Conservation (phyloP, 768 basidiomycete species). For the Mycena leptocephala region DNA sequence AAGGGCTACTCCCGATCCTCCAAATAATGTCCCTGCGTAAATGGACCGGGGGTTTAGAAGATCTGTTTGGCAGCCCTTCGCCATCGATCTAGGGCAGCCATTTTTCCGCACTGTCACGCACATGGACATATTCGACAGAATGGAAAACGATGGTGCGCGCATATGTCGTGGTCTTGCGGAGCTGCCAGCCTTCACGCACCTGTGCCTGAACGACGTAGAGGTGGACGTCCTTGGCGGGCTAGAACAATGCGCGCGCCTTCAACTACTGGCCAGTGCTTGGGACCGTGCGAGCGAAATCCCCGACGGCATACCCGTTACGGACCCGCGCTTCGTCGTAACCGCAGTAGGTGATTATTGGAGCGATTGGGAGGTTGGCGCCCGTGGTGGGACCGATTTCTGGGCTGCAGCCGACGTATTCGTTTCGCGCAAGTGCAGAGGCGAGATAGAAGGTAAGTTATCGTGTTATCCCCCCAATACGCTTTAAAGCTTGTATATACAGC, state of each 20-base stretch:
- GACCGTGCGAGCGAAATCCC: background rate
- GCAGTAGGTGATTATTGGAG: background rate
- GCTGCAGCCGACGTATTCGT: conserved; percentile 15
- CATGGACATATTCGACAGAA: background rate
- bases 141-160: background rate
- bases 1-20: background rate
- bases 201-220: background rate
- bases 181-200: conserved; percentile 13
- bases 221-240: background rate
- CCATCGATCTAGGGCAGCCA: background rate
- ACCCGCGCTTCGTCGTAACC: conserved; percentile 7
- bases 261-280: too few relatives aligned
- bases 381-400: conserved; percentile 11
- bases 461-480: too few relatives aligned
- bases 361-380: conserved; percentile 10
- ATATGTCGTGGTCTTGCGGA: background rate
- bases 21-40: background rate
- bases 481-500: too few relatives aligned
- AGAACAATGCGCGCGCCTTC: background rate
- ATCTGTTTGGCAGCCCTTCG: background rate
- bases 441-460: conserved; percentile 7
- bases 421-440: background rate
- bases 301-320: background rate
- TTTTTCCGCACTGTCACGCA: conserved; percentile 15
- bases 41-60: background rate